A percentile compares a stretch with the other conserved stretches of the same genome.
Evolutionary conservation across 192 early-diverging fungal genomes (phyloP).

Genomic region (Cetraspora pellucida): DNA sequence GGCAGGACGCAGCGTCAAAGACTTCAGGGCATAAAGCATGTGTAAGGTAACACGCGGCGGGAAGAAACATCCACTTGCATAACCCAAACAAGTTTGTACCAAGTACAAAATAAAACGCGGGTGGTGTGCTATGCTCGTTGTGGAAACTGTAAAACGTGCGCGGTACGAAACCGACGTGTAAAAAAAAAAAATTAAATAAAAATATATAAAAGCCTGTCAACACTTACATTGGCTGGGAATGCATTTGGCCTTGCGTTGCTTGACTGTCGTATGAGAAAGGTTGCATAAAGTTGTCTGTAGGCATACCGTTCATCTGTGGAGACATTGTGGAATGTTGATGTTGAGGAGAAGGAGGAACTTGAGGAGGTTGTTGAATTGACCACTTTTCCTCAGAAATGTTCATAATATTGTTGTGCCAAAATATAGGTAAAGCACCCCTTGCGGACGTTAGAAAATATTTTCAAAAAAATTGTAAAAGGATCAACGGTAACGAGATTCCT

Average conservation of each 20-base stretch:
- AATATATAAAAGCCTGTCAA: not conserved
- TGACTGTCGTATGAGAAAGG: conserved; percentile 20
- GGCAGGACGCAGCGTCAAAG: not conserved
- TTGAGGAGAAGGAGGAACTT: not conserved
- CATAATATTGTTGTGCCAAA: not conserved
- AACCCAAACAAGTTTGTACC: conserved; percentile 5
- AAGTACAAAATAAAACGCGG: conserved; percentile 21
- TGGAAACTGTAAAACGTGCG: conserved; percentile 12
- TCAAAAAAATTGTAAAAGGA: too few relatives aligned
- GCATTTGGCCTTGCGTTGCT: conserved; percentile 16
- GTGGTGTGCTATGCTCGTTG: conserved; percentile 16
- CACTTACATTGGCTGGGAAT: conserved; percentile 27
- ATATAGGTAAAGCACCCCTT: not conserved
- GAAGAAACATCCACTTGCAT: conserved; percentile 25
- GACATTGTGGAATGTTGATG: conserved; percentile 20
- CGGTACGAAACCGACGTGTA: not conserved
- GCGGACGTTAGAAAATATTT: too few relatives aligned
- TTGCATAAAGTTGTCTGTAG: conserved; percentile 26
- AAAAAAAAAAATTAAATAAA: not conserved
- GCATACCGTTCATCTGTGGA: conserved; percentile 31
- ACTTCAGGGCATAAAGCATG: not conserved
- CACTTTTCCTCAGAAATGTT: conserved; percentile 32
- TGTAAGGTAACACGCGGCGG: conserved; percentile 33
- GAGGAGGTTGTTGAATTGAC: conserved; percentile 22
- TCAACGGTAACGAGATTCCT: too few relatives aligned